These are phyloP conservation scores for Pseudopithomyces maydicus DNA, from an alignment of 2,329 filamentous ascomycete species.

Conservation along the genomic window DNA sequence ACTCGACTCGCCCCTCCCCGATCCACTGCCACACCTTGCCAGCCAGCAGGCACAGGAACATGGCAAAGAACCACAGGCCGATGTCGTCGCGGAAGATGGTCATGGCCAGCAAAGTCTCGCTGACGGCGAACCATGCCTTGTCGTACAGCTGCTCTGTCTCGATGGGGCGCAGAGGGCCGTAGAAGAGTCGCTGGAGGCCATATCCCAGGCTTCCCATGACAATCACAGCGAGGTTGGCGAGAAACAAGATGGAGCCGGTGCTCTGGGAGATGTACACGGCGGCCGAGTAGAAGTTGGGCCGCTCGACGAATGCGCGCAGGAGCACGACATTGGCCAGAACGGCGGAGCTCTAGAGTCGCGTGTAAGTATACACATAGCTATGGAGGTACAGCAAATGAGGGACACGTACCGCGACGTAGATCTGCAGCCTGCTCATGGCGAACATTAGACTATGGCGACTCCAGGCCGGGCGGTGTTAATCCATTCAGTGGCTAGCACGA, in stretches of 20 bases:
- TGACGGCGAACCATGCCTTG: constrained; percentile 96
- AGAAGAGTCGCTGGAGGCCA: constrained; percentile 86
- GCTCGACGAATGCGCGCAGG: constrained; percentile 88
- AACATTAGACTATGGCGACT: background rate
- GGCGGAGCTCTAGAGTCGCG: constrained; percentile 64
- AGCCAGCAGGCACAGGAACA: constrained; percentile 91
- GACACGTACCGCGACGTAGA: constrained; percentile 41
- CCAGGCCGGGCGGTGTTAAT: background rate
- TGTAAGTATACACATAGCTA: constrained; percentile 15
- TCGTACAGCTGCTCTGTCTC: constrained; percentile 98
- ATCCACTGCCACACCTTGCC: constrained; percentile 99
- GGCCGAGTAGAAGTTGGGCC: constrained; percentile 97
- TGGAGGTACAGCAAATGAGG: too few relatives aligned
- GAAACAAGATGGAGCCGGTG: constrained; percentile 91
- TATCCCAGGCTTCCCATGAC: constrained; percentile 81
- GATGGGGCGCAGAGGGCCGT: constrained; percentile 85
- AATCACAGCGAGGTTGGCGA: constrained; percentile 89
- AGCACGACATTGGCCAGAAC: constrained; percentile 83
- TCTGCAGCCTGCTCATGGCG: constrained; percentile 40
- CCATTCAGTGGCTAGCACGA: background rate
- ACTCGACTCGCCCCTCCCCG: constrained; percentile 89
- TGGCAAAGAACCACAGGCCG: constrained; percentile 90
- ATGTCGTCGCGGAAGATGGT: constrained; percentile 97
- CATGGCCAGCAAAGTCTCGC: constrained; percentile 96
- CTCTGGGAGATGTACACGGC: constrained; percentile 97